Base-by-base conservation (phyloP, 192 early-diverging fungal genomes). In the Gamsiella multidivaricata region DNA sequence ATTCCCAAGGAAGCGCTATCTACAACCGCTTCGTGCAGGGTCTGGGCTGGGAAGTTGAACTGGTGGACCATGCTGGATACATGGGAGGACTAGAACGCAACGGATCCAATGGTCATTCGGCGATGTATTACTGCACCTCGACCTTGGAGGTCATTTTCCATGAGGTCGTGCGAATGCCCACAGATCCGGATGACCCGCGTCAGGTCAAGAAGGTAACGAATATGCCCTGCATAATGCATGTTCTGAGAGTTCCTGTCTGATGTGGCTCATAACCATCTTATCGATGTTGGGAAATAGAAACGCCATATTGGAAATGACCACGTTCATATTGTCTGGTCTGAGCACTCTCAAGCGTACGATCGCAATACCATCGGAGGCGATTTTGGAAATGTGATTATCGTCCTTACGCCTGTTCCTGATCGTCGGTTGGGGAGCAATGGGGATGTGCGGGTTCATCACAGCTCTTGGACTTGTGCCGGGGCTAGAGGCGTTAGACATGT, bases 271-370 rank as follows among this genome's bases (percentile, higher is more conserved):
- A 10, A 33, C 15, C 17, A 22, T 51, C 18, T n/a, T n/a, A n/a
- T n/a, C n/a, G n/a, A n/a, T n/a, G n/a, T n/a, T n/a, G n/a, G n/a
- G n/a, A n/a, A n/a, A 59, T 69, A 62, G 58, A 99, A 99, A 90
- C 91, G 97, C 14, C 97, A 99, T 65, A 93, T 99, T 79, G 97
- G 97, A 29, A 99, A 99, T 72, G 96, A 99, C 68, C 96, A 98
- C 73, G 94, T 99, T 8, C 97, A 99, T 65, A 95, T 99, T 51
- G 86, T 99, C 11, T 99, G 96, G 96, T 98, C 97, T 72, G 97
- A 99, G 72, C 94, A 97, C 57, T 82, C 86, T 39, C 86, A 94
- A 64, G 91, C 94, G 33, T 99, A 97, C 74, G 84, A 91, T 31
- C 87, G 88, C 20, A 88, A 87, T 34, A 99, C 97, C 0, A 98